These are phyloP conservation scores for Penicillium silybi DNA, from an alignment of 495 filamentous ascomycete genomes.

Conservation along the genomic window DNA sequence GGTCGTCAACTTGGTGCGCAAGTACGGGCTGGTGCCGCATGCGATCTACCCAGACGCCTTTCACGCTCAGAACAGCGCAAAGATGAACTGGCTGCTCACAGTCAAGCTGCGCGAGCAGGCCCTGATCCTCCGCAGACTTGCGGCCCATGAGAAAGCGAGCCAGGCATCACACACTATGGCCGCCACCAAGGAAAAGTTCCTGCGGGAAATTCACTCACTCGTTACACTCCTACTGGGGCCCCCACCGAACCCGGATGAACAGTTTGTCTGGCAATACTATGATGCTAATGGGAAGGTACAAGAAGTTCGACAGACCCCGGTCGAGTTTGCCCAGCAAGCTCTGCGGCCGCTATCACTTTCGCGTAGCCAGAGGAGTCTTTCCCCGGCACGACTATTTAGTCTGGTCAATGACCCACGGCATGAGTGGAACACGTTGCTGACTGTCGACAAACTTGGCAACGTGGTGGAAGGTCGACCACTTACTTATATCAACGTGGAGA, in stretches of 20 bases:
- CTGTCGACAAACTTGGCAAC: constrained; percentile 75
- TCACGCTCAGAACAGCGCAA: constrained; percentile 64
- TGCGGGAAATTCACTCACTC: constrained; percentile 72
- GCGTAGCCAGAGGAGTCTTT: background rate
- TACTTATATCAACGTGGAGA: constrained; percentile 79
- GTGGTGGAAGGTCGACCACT: constrained; percentile 66
- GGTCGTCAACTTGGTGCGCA: constrained; percentile 78
- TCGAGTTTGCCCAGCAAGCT: constrained; percentile 53
- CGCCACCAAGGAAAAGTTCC: constrained; percentile 60
- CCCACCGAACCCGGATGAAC: constrained; percentile 59
- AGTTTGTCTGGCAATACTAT: constrained; percentile 74
- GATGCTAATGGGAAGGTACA: constrained; percentile 61
- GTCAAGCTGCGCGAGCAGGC: constrained; percentile 85
- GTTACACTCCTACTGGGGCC: constrained; percentile 75
- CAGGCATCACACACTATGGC: background rate
- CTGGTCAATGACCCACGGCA: constrained; percentile 83
- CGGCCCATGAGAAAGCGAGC: constrained; percentile 6
- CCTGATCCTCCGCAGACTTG: constrained; percentile 56
- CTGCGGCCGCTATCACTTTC: background rate
- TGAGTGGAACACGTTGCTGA: constrained; percentile 62
- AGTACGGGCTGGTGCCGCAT: constrained; percentile 83
- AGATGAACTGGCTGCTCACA: constrained; percentile 72
- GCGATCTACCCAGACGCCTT: constrained; percentile 73
- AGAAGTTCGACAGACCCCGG: constrained; percentile 58
- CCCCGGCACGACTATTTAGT: constrained; percentile 55